Base-by-base conservation (phyloP, 2,329 filamentous ascomycete genomes). In the Verticillium isaacii region DNA sequence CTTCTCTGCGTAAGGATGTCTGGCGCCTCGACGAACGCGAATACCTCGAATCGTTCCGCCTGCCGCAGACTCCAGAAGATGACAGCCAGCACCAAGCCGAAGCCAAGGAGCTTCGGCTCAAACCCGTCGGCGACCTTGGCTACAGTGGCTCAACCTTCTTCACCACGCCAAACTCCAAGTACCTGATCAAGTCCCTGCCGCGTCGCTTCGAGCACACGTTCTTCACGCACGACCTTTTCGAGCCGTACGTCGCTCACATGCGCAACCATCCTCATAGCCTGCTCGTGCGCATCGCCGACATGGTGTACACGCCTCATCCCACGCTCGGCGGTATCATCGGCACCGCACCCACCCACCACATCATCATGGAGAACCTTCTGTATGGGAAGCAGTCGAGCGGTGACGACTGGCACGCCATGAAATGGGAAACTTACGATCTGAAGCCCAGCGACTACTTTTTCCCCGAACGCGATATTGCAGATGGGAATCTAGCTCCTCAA, bases 131-230 rank as follows among this genome's bases (percentile, higher is more conserved):
- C 1, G 88, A 91, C 69, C 79, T 92, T 74, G 89, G 89, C 2
- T 91, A 90, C 70, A 90, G 87, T 32, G 90, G 90, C 57, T 91
- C 89, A 75, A 90, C 89, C 0, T 92, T 92, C 74, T 91, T 90
- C 73, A 82, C 81, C 5, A 92, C 89, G 0, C 73, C 78, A 3
- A 84, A 92, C 67, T 80, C 79, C n/a, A 85, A 84, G 65, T 92
- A 85, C 69, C 81, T 92, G 9, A 79, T 92, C 69, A 93, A 92
- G 69, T 89, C 87, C 1, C 76, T 93, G 1, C 89, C 89, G 0
- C 82, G 89, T 1, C 78, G 81, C 36, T 91, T 90, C 65, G 90
- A 92, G 68, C 82, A 91, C 69, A 80, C 82, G 1, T 92, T 91
- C 75, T 91, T 92, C 75, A 81, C 83, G 19, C 75, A 86, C 25